Conservation (phyloP, 2,329 filamentous ascomycete species). For the Epichloe typhina region DNA sequence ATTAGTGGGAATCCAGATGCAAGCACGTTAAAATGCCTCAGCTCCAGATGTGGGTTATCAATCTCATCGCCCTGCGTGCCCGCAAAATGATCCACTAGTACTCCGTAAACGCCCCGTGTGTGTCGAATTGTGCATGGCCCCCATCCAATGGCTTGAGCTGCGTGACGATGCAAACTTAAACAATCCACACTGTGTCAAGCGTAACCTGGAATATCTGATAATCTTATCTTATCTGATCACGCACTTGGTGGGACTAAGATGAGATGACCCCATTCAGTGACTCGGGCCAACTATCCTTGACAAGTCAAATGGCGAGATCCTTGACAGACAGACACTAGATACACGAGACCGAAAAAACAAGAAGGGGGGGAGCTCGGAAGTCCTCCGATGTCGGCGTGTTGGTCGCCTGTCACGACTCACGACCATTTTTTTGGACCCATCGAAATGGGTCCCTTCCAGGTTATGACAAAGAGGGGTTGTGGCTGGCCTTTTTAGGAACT, state of each 20-base stretch:
- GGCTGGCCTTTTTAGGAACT: neutral
- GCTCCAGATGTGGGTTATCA: neutral
- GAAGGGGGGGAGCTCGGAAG: neutral
- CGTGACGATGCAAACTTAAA: neutral
- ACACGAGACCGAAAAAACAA: neutral
- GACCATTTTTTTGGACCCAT: neutral
- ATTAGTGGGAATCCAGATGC: neutral
- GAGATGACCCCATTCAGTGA: neutral
- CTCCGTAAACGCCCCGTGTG: neutral
- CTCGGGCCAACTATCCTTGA: neutral
- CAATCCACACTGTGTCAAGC: neutral
- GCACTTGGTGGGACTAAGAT: neutral
- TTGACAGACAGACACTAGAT: neutral
- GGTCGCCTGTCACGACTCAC: neutral
- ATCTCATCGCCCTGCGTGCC: neutral
- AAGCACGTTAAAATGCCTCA: neutral
- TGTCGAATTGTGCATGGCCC: neutral
- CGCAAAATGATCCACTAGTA: neutral
- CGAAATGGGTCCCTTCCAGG: neutral
- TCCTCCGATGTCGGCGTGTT: neutral
- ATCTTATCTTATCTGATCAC: slow-evolving; percentile 1
- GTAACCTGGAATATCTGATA: neutral
- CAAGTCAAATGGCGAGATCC: no score
- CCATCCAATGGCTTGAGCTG: neutral
- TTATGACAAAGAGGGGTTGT: neutral